A percentile compares a stretch with the other conserved stretches of the same genome.
These are phyloP conservation scores for Houttuynia cordata DNA, from an alignment of 164 flowering plant species.

Conservation along the genomic window DNA sequence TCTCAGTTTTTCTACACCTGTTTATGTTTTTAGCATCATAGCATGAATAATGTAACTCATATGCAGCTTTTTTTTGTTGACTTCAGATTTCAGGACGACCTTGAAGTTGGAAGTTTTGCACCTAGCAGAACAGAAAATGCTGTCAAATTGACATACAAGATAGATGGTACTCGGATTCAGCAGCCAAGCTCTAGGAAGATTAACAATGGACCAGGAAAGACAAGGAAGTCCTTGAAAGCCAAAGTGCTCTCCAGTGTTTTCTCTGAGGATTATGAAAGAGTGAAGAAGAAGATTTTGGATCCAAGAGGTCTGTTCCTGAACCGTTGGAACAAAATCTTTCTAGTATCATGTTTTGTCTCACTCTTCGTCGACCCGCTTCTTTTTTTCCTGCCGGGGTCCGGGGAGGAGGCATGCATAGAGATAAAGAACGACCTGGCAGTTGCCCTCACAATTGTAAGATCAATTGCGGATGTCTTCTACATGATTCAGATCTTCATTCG, in stretches of 20 bases:
- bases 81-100: slow-evolving; percentile 50
- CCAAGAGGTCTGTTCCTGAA: slow-evolving; percentile 59
- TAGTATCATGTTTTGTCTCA: slow-evolving; percentile 67
- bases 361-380: slow-evolving; percentile 85
- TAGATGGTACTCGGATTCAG: slow-evolving; percentile 31
- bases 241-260: slow-evolving; percentile 79
- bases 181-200: slow-evolving; percentile 20
- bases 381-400: slow-evolving; percentile 54
- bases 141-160: slow-evolving; percentile 33
- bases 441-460: slow-evolving; percentile 42
- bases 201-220: slow-evolving; percentile 9
- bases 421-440: slow-evolving; percentile 42
- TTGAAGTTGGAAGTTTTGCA: slow-evolving; percentile 23
- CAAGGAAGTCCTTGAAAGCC: slow-evolving; percentile 42
- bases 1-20: background rate
- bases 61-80: background rate
- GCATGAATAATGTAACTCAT: background rate
- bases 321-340: slow-evolving; percentile 76
- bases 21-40: no score
- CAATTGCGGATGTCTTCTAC: slow-evolving; percentile 69
- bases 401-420: slow-evolving; percentile 38
- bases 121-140: slow-evolving; percentile 20
- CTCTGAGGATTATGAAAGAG: slow-evolving; percentile 77
- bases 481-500: slow-evolving; percentile 51
- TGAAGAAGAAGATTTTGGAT: slow-evolving; percentile 54